Evolutionary conservation across 208 protist species (phyloP).

Genomic region (Leishmania tarentolae): DNA sequence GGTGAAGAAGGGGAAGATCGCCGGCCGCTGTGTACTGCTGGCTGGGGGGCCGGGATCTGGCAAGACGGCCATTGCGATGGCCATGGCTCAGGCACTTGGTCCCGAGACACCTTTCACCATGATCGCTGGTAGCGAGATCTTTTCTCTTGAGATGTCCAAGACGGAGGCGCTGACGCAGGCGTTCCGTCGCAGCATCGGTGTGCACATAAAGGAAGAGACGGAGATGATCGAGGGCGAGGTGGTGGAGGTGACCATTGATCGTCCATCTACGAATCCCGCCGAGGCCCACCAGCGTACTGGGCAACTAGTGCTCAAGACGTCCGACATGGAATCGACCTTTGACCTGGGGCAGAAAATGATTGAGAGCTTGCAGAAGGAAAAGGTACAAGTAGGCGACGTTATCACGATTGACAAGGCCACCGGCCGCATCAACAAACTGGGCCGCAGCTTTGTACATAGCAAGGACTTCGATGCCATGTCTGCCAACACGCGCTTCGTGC

Average conservation of each 20-base stretch:
- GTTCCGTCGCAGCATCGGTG: conserved; percentile 98
- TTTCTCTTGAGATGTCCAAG: conserved; percentile 99
- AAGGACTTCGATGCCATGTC: conserved; percentile 97
- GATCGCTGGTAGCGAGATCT: conserved; percentile 99
- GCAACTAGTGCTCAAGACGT: conserved; percentile 99
- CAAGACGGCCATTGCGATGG: conserved; percentile 99
- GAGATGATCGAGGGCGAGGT: conserved; percentile 99
- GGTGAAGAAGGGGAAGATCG: conserved; percentile 99
- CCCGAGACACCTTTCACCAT: conserved; percentile 99
- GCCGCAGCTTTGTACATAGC: conserved; percentile 96
- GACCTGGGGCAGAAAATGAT: conserved; percentile 99
- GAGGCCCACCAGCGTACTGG: conserved; percentile 94
- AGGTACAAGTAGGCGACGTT: conserved; percentile 98
- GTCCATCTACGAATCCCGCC: conserved; percentile 94
- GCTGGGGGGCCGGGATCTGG: conserved; percentile 97
- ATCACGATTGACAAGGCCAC: conserved; percentile 99
- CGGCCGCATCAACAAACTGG: conserved; percentile 98
- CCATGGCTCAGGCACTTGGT: conserved; percentile 98
- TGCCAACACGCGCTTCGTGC: conserved; percentile 95
- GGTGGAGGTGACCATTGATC: conserved; percentile 98
- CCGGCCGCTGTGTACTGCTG: conserved; percentile 99
- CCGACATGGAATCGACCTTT: conserved; percentile 99
- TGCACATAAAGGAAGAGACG: conserved; percentile 99
- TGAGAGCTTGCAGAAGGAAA: conserved; percentile 99
- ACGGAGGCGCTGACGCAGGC: conserved; percentile 99